Base-by-base conservation (phyloP, 441 rosid species). In the Corymbia citriodora region DNA sequence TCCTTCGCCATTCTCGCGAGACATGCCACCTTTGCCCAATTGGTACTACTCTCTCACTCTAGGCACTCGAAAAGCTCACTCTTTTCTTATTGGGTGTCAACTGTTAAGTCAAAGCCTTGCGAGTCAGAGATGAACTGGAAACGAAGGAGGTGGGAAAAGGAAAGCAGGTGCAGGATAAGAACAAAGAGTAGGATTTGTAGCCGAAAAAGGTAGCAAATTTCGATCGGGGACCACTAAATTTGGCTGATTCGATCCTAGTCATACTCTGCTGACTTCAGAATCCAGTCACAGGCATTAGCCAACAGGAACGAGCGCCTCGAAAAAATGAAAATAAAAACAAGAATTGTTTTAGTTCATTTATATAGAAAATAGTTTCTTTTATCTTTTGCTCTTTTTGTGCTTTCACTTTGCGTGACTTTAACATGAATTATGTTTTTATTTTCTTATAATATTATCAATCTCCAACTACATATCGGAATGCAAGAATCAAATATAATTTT, bases 11-110 rank as follows among this genome's bases (percentile, higher is more conserved):
- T 36, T 31, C 14, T 87, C 61, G 70, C 88, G 93, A 85, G 98
- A 95, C 95, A 94, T 94, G 88, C 97, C 98, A 92, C 97, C 97
- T 92, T 95, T 95, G 17, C 96, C 96, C 97, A 93, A 82, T 90
- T 89, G 52, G 25, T 25, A 10, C 92, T 79, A 27, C 57, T 49
- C 36, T 90, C 87, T 53, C 27, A 13, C 86, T 79, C 88, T 18
- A 63, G 65, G 21, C 65, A 70, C 48, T 19, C 52, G 52, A 29
- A 36, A 87, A 87, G 50, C 5, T 19, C 68, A 1, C 68, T 55
- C 52, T 40, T 40, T 23, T 23, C 85, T 12, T 36, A 40, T 21
- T 17, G 68, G 40, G 1, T 9, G n/a, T 87, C 68, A 0, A 10
- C 63, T 57, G 63, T 40, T 40, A 4, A 87, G 88, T 57, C n/a